Percentiles rank a stretch among this genome's conserved stretches.
These are phyloP conservation scores for Westerdykella ornata DNA, from an alignment of 2,329 filamentous ascomycete genomes.

Conservation along the genomic window DNA sequence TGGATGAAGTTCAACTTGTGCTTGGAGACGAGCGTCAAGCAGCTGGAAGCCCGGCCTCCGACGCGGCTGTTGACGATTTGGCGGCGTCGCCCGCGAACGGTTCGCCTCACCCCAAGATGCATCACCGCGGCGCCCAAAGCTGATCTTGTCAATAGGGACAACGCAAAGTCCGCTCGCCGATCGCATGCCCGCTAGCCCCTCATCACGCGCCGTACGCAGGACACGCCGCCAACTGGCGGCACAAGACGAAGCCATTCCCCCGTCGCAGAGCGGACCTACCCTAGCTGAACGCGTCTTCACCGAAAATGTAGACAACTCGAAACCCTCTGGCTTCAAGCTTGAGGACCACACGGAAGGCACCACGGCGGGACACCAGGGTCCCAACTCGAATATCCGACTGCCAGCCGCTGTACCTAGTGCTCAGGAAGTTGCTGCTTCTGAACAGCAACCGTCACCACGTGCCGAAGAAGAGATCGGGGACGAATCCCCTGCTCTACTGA, in stretches of 20 bases:
- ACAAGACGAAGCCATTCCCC: background rate
- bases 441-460: too few species aligned
- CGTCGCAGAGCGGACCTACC: conserved; percentile 3
- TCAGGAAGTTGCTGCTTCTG: too few species aligned
- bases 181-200: conserved; percentile 19
- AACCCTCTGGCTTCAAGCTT: background rate
- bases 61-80: conserved; percentile 18
- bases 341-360: conserved; percentile 4
- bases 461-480: conserved; percentile 23
- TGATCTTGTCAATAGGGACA: conserved; percentile 2
- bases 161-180: conserved; percentile 13
- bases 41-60: conserved; percentile 14
- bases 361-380: too few species aligned
- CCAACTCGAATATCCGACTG: conserved; percentile 15
- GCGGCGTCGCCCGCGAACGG: conserved; percentile 11
- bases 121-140: conserved; percentile 9
- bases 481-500: conserved; percentile 23
- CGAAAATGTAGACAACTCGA: background rate
- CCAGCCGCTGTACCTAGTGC: too few species aligned
- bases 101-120: conserved; percentile 11
- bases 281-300: conserved; percentile 1
- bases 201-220: conserved; percentile 25
- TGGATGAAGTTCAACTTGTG: conserved; percentile 8
- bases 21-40: conserved; percentile 19
- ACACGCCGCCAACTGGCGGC: conserved; percentile 34